Percentiles rank a stretch among this genome's conserved stretches.
Conservation (phyloP, 495 filamentous ascomycete species). For the Terfezia claveryi region DNA sequence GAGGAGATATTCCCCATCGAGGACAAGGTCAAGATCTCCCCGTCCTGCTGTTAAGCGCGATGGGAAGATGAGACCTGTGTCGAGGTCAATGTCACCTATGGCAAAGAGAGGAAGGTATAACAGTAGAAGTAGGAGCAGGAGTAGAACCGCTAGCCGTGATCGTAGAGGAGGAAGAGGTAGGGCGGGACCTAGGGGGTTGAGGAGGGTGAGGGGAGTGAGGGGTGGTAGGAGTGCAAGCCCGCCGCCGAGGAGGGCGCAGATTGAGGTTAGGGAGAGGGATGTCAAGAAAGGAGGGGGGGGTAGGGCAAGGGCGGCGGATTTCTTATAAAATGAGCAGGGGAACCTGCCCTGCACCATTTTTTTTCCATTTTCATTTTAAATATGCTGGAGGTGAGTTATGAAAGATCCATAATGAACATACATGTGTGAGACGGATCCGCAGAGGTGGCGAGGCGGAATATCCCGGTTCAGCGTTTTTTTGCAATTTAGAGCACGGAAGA, state of each 20-base stretch:
- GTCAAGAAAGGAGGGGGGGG: conserved; percentile 4
- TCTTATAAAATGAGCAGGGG: conserved; percentile 2
- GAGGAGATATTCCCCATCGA: not conserved
- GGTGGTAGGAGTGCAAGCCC: conserved; percentile 5
- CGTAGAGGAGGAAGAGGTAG: not conserved
- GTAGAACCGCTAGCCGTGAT: not conserved
- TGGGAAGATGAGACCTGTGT: not conserved
- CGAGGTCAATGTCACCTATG: not conserved
- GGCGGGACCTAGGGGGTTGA: not conserved
- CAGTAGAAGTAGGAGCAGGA: not conserved
- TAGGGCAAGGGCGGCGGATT: conserved; percentile 14
- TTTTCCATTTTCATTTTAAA: too few relatives aligned
- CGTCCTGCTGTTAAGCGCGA: not conserved
- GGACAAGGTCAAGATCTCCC: not conserved
- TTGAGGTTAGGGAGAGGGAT: not conserved
- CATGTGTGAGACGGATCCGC: too few relatives aligned
- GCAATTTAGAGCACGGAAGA: too few relatives aligned
- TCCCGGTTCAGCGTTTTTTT: too few relatives aligned
- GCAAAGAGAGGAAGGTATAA: not conserved
- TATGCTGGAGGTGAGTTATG: too few relatives aligned
- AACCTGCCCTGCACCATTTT: too few relatives aligned
- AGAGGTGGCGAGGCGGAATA: too few relatives aligned
- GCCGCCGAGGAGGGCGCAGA: not conserved
- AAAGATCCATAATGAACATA: too few relatives aligned
- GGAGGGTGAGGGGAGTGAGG: not conserved